Evolutionary conservation across 768 basidiomycete genomes (phyloP), one percentile per base, ranked within the genome.

Genomic region (Xerocomus spinulosus): DNA sequence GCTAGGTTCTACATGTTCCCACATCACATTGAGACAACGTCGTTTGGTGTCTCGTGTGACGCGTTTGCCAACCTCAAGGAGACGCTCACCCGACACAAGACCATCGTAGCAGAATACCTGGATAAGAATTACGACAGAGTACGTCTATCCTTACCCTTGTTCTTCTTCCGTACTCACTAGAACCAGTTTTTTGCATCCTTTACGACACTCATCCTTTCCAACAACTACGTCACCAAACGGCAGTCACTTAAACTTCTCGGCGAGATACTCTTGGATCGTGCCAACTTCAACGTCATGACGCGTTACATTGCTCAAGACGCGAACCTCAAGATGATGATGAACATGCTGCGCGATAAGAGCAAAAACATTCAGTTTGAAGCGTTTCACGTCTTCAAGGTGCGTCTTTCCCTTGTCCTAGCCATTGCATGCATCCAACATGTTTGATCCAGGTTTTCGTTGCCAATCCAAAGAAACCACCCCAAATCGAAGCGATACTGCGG

Each of bases 311-410:
- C 91, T 9, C 85, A 85, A 60, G 96, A 97, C 63, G 86, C 84
- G 24, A 99, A 98, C 66, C 77, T 99, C 54, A 97, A 98, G 84
- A 91, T 95, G 86, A 96, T 99, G 92, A 99, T 99, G 96, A 98
- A 98, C 68, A 78, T 98, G 47, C 74, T 99, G 47, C 80, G 94
- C 52, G 92, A 97, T 67, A 96, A 94, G 80, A 97, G 94, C 79
- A 91, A 92, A 77, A 99, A 99, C 68, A 98, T 99, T 38, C 96
- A 99, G 68, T 99, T 98, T 48, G 96, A 99, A 67, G 95, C 96
- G 3, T 99, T 99, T 71, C 96, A 99, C 61, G 96, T 99, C 32
- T 99, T 99, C 81, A 99, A 98, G 82, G 95, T 92, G 45, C n/a
- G 79, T 60, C 24, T 18, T 25, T 34, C 42, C 28, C 8, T 12